A percentile compares a stretch with the other conserved stretches of the same genome.
Evolutionary conservation across 176 grass and related monocot genomes (phyloP).

Genomic region (Miscanthus lutarioriparius): DNA sequence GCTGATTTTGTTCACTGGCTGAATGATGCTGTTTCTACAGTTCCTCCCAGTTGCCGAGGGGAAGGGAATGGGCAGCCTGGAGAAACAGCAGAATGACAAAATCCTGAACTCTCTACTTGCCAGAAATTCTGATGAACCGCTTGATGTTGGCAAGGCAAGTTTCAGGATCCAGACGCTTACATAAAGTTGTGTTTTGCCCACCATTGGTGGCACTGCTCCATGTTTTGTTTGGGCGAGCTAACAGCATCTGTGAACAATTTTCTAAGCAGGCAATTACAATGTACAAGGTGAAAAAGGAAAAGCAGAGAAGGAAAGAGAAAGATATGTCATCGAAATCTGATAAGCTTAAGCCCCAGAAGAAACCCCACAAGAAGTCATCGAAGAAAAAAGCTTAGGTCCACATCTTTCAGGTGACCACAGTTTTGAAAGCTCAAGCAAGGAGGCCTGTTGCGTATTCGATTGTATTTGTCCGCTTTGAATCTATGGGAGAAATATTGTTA

Average conservation of each 20-base stretch:
- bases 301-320: constrained; percentile 59
- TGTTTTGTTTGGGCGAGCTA: constrained; percentile 3
- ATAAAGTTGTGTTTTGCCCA: neutral
- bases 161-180: neutral
- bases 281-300: constrained; percentile 79
- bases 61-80: constrained; percentile 66
- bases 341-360: constrained; percentile 67
- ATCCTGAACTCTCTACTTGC: constrained; percentile 67
- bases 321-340: constrained; percentile 31
- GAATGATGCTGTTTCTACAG: constrained; percentile 18
- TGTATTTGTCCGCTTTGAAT: constrained; percentile 34
- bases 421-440: constrained; percentile 10
- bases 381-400: constrained; percentile 56
- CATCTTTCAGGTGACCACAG: constrained; percentile 1
- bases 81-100: constrained; percentile 66
- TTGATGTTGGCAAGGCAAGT: constrained; percentile 73
- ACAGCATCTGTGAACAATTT: constrained; percentile 9
- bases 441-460: neutral
- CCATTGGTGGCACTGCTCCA: neutral
- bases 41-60: constrained; percentile 67
- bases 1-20: neutral
- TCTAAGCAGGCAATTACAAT: constrained; percentile 66
- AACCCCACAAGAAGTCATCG: constrained; percentile 60
- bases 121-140: constrained; percentile 53
- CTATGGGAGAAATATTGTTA: constrained; percentile 31